These are phyloP conservation scores for Hibiscus syriacus DNA, from an alignment of 345 rosid species.

Conservation along the genomic window DNA sequence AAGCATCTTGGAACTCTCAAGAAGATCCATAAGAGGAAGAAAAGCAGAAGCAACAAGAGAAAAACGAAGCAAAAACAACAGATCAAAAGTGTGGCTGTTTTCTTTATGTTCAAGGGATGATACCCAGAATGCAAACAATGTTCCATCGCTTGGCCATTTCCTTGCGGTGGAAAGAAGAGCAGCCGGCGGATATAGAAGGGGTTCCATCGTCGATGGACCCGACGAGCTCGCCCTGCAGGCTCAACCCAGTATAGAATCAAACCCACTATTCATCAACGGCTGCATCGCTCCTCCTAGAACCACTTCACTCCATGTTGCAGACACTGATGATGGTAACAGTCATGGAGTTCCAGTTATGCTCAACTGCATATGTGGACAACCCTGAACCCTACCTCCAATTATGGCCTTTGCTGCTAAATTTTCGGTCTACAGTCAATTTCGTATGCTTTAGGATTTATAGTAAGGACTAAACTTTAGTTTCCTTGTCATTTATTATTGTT, in stretches of 20 bases:
- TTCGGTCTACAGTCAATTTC: not conserved
- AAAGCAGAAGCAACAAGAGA: no score
- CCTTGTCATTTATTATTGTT: no score
- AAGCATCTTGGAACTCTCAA: no score
- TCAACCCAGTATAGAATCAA: not conserved
- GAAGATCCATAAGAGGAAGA: no score
- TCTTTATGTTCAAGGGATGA: no score
- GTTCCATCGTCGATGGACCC: not conserved
- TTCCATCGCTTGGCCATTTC: not conserved
- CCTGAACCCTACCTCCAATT: constrained; percentile 9
- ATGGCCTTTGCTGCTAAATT: not conserved
- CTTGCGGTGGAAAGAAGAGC: not conserved
- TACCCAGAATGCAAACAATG: no score
- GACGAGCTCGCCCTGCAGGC: not conserved
- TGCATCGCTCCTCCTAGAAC: constrained; percentile 37
- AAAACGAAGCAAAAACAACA: no score
- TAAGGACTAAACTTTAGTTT: no score
- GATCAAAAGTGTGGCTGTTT: no score
- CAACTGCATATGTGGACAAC: constrained; percentile 33
- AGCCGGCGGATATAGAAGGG: not conserved
- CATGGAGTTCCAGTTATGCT: constrained; percentile 26
- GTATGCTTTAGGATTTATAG: not conserved
- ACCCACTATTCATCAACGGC: constrained; percentile 39
- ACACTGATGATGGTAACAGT: constrained; percentile 4
- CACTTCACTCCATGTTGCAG: not conserved